phyloP scores from a whole-genome alignment of 164 flowering plant genomes.

The Tetracentron sinense region DNA sequence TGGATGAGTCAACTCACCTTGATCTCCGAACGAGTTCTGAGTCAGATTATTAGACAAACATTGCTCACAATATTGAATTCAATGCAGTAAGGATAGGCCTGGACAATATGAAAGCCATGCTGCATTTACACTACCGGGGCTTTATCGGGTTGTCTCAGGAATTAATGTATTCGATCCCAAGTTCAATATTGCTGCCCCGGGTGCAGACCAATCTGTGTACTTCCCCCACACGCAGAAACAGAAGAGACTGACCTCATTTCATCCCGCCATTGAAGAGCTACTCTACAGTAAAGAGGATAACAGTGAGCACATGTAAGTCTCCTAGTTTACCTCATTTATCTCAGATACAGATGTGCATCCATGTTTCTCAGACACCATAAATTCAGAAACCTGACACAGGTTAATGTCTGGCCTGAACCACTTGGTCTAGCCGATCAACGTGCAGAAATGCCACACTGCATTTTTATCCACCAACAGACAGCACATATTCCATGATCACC shows the following conservation, averaged over 20 bases:
- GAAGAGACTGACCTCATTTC: constrained; percentile 53
- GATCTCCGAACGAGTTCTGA: neutral
- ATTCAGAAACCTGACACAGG: neutral
- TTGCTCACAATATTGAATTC: neutral
- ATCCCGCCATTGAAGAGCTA: constrained; percentile 80
- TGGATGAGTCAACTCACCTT: neutral
- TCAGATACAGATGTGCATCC: neutral
- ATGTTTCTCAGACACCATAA: no score
- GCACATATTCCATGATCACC: no score
- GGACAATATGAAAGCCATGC: constrained; percentile 93
- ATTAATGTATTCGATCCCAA: constrained; percentile 90
- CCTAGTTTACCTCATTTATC: neutral
- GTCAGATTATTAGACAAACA: neutral
- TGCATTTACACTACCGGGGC: constrained; percentile 88
- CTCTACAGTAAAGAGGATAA: constrained; percentile 66
- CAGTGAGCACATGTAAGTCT: constrained; percentile 74
- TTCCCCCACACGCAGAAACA: constrained; percentile 71
- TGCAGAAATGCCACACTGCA: no score
- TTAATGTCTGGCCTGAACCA: no score
- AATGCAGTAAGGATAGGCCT: constrained; percentile 72
- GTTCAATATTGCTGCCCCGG: constrained; percentile 94
- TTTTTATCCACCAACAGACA: no score
- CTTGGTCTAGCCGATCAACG: no score
- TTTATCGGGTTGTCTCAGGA: constrained; percentile 79
- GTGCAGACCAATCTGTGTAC: constrained; percentile 89